These are phyloP conservation scores for Immersiella caudata DNA, from an alignment of 495 filamentous ascomycete species.

Conservation along the genomic window DNA sequence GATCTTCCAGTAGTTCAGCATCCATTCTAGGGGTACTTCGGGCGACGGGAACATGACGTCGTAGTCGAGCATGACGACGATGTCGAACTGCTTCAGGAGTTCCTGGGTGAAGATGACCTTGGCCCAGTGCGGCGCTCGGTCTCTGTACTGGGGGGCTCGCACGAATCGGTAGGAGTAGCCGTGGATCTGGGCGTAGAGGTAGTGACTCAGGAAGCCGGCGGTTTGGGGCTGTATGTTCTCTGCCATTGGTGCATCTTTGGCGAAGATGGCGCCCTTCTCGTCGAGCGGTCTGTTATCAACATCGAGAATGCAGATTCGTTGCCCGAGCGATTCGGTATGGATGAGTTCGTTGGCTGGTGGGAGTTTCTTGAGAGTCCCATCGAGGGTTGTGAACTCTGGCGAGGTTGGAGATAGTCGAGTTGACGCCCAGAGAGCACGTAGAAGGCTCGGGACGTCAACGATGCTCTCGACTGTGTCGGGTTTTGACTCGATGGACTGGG, in stretches of 20 bases:
- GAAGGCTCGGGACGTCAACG: constrained; percentile 27
- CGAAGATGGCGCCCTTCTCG: constrained; percentile 36
- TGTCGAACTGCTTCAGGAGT: constrained; percentile 48
- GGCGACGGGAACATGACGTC: constrained; percentile 53
- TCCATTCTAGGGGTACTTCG: constrained; percentile 57
- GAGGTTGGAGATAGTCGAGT: constrained; percentile 33
- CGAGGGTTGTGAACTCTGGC: constrained; percentile 30
- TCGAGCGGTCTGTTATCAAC: constrained; percentile 43
- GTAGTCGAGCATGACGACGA: constrained; percentile 55
- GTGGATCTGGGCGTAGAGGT: constrained; percentile 52
- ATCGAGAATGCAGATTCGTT: constrained; percentile 45
- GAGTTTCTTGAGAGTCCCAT: constrained; percentile 31
- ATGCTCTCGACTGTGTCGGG: constrained; percentile 13
- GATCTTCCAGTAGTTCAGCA: constrained; percentile 58
- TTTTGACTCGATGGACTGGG: constrained; percentile 3
- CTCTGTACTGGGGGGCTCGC: constrained; percentile 36
- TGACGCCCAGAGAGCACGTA: constrained; percentile 33
- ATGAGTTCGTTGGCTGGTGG: constrained; percentile 26
- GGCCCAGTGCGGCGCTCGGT: constrained; percentile 50
- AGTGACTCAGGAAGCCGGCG: constrained; percentile 46
- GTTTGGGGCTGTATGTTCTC: constrained; percentile 29
- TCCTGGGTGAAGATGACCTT: constrained; percentile 53
- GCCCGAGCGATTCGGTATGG: constrained; percentile 35
- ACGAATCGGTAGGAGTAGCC: constrained; percentile 59
- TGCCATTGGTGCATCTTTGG: constrained; percentile 25